Conservation (phyloP, 495 filamentous ascomycete species). For the Penicillium flavigenum region DNA sequence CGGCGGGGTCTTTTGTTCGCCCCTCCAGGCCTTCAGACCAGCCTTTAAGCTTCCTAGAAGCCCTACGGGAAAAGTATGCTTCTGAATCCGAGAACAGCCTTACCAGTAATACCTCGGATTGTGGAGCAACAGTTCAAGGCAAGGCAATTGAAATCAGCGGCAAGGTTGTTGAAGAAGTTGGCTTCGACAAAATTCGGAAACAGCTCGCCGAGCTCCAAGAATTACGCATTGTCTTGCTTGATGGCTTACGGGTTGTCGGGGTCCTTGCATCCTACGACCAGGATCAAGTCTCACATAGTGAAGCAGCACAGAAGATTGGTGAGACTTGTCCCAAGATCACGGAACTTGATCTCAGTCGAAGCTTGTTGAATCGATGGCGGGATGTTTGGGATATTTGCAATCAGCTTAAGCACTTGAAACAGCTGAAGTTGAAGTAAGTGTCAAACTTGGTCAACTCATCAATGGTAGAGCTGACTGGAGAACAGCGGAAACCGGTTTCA, state of each 20-base stretch:
- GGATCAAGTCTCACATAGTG: slow-evolving; percentile 32
- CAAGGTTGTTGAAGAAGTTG: slow-evolving; percentile 91
- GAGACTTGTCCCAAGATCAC: slow-evolving; percentile 59
- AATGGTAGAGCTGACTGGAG: slow-evolving; percentile 18
- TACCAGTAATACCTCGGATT: slow-evolving; percentile 11
- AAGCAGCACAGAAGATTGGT: slow-evolving; percentile 31
- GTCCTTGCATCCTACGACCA: slow-evolving; percentile 35
- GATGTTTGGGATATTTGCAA: slow-evolving; percentile 69
- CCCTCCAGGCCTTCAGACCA: slow-evolving; percentile 68
- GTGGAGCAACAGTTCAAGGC: slow-evolving; percentile 27
- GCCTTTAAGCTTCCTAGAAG: slow-evolving; percentile 71
- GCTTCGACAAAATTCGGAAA: slow-evolving; percentile 87
- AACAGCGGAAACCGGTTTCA: slow-evolving; percentile 75
- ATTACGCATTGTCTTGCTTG: slow-evolving; percentile 76
- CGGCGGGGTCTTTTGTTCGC: slow-evolving; percentile 82
- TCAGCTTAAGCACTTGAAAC: slow-evolving; percentile 59
- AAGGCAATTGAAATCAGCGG: slow-evolving; percentile 68
- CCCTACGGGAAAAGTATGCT: slow-evolving; percentile 79
- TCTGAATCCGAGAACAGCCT: slow-evolving; percentile 45
- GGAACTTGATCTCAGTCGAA: slow-evolving; percentile 85
- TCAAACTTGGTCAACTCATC: not conserved
- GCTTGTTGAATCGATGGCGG: slow-evolving; percentile 66
- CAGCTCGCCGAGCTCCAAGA: slow-evolving; percentile 75
- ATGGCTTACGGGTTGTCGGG: slow-evolving; percentile 63
- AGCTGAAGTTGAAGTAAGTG: slow-evolving; percentile 69